Evolutionary conservation across 345 rosid genomes (phyloP).

Genomic region (Cardiospermum halicacabum): DNA sequence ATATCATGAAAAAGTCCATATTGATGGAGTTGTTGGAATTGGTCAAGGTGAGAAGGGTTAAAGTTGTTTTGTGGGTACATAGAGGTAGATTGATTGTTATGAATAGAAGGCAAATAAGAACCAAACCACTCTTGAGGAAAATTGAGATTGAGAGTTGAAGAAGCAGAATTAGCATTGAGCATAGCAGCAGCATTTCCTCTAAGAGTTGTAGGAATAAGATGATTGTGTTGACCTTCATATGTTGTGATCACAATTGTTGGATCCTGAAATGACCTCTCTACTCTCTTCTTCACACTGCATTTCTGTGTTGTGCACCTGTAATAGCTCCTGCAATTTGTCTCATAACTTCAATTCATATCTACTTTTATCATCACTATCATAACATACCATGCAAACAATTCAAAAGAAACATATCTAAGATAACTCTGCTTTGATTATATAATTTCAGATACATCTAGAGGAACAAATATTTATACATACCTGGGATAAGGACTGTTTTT

Average conservation of each 20-base stretch:
- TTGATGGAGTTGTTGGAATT: conserved; percentile 39
- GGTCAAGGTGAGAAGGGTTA: conserved; percentile 27
- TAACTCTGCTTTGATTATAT: no score
- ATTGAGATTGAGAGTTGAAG: conserved; percentile 24
- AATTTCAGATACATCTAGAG: neutral
- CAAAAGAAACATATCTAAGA: neutral
- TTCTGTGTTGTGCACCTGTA: conserved; percentile 88
- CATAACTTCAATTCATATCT: neutral
- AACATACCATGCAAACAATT: neutral
- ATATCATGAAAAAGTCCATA: conserved; percentile 79
- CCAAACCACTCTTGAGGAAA: conserved; percentile 36
- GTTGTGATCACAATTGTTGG: conserved; percentile 88
- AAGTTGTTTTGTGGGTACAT: conserved; percentile 28
- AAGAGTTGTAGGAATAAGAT: conserved; percentile 61
- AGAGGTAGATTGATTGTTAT: conserved; percentile 15
- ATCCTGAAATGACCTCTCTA: conserved; percentile 87
- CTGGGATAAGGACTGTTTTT: conserved; percentile 77
- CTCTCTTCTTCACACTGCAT: conserved; percentile 83
- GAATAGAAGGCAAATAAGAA: conserved; percentile 24
- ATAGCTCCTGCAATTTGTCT: conserved; percentile 74
- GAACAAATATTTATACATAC: conserved; percentile 15
- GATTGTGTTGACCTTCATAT: conserved; percentile 89
- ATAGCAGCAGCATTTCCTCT: conserved; percentile 47
- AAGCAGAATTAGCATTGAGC: conserved; percentile 24
- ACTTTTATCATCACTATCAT: neutral